These are phyloP conservation scores for Candolleomyces eurysporus DNA, from an alignment of 768 basidiomycete species.

Conservation along the genomic window DNA sequence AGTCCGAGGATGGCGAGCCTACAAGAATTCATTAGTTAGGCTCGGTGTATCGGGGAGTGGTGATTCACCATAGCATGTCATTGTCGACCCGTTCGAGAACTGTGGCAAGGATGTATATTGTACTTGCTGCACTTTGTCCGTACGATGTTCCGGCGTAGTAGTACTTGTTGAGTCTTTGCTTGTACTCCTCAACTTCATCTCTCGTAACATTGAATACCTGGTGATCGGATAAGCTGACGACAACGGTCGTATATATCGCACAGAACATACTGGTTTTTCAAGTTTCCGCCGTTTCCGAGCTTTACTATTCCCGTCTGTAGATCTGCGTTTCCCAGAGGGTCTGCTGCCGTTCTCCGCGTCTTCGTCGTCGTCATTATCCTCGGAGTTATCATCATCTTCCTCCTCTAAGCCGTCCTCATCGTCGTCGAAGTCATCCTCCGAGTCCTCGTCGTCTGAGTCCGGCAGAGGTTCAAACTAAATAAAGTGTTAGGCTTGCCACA, in stretches of 20 bases:
- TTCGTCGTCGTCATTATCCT: conserved; percentile 40
- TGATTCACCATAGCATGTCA: conserved; percentile 81
- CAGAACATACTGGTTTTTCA: conserved; percentile 40
- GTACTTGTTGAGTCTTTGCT: conserved; percentile 70
- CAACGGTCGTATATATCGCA: background rate
- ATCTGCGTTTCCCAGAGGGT: conserved; percentile 50
- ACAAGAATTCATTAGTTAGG: conserved; percentile 7
- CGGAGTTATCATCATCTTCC: conserved; percentile 43
- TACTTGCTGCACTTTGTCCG: conserved; percentile 87
- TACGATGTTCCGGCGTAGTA: conserved; percentile 83
- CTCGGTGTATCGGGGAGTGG: background rate
- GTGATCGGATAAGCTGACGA: conserved; percentile 18
- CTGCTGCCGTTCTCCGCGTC: conserved; percentile 29
- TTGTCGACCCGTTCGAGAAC: conserved; percentile 91
- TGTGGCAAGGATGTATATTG: conserved; percentile 87
- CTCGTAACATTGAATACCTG: conserved; percentile 59
- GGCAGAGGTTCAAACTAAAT: conserved; percentile 74
- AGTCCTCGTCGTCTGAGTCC: conserved; percentile 64
- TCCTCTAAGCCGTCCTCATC: conserved; percentile 47
- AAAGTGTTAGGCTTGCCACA: background rate
- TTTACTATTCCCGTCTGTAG: conserved; percentile 34
- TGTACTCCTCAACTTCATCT: conserved; percentile 66
- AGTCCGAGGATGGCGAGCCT: conserved; percentile 94
- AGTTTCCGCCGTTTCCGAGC: conserved; percentile 59
- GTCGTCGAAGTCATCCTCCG: conserved; percentile 46